Evolutionary conservation across 257 asterid species (phyloP).

Genomic region (Cinchona pubescens): DNA sequence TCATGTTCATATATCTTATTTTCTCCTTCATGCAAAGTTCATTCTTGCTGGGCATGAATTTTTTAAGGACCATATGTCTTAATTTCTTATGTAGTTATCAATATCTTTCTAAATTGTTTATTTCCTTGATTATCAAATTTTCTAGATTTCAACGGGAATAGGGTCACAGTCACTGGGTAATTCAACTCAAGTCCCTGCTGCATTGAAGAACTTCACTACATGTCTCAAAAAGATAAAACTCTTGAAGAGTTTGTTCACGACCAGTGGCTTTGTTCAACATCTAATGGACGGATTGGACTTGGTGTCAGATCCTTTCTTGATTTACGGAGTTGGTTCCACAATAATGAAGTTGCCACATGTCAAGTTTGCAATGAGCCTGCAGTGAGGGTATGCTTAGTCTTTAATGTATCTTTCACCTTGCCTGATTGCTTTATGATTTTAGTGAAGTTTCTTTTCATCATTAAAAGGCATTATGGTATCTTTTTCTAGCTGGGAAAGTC

Average conservation of each 20-base stretch:
- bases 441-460: neutral
- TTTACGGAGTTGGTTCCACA: constrained; percentile 85
- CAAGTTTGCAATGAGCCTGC: constrained; percentile 96
- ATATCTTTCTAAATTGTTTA: neutral
- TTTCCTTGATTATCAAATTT: neutral
- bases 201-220: constrained; percentile 66
- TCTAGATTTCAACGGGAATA: constrained; percentile 46
- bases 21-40: neutral
- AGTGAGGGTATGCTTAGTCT: constrained; percentile 54
- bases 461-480: neutral
- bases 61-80: too few species aligned
- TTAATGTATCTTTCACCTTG: neutral
- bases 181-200: constrained; percentile 60
- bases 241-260: constrained; percentile 67
- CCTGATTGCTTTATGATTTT: too few species aligned
- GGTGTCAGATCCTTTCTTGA: constrained; percentile 90
- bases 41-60: too few species aligned
- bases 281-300: constrained; percentile 68
- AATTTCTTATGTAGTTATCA: neutral
- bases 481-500: neutral
- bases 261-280: constrained; percentile 67
- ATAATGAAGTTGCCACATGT: constrained; percentile 74
- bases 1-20: too few species aligned
- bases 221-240: constrained; percentile 77
- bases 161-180: constrained; percentile 53